A percentile compares a stretch with the other conserved stretches of the same genome.
These are phyloP conservation scores for rapeseed (Brassica napus) DNA, from an alignment of 345 rosid species.

Conservation along the genomic window DNA sequence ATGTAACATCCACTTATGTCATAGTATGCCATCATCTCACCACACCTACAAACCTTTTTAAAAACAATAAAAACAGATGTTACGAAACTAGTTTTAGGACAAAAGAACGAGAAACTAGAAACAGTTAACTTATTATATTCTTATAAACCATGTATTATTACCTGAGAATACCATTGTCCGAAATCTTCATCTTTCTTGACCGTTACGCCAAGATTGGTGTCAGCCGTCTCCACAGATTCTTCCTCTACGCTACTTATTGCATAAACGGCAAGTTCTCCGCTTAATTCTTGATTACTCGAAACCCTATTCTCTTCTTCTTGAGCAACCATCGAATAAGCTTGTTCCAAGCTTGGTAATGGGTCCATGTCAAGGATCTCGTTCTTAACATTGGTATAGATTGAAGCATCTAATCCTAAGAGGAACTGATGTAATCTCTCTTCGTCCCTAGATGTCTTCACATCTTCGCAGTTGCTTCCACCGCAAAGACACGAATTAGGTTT, in stretches of 20 bases:
- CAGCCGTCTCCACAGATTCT: not conserved
- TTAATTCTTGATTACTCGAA: not conserved
- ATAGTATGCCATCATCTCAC: conserved; percentile 88
- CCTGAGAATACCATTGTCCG: conserved; percentile 98
- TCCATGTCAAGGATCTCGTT: not conserved
- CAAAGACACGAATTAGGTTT: not conserved
- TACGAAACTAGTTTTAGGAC: not conserved
- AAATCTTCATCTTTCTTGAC: conserved; percentile 81
- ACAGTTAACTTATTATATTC: not conserved
- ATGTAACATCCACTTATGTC: conserved; percentile 96
- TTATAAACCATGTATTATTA: conserved; percentile 3
- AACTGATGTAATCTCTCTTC: not conserved
- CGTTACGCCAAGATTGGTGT: conserved; percentile 66
- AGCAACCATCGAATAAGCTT: not conserved
- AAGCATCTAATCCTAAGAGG: not conserved
- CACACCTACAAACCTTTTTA: conserved; percentile 72
- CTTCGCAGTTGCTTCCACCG: not conserved
- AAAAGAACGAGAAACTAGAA: not conserved
- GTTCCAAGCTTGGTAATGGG: not conserved
- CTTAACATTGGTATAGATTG: not conserved
- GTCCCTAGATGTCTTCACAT: not conserved
- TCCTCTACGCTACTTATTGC: not conserved
- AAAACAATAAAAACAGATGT: not conserved
- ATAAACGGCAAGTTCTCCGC: not conserved
- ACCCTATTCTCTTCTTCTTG: not conserved